These are phyloP conservation scores for Cyberlindnera meyerae DNA, from an alignment of 805 yeast genomes.

Conservation along the genomic window DNA sequence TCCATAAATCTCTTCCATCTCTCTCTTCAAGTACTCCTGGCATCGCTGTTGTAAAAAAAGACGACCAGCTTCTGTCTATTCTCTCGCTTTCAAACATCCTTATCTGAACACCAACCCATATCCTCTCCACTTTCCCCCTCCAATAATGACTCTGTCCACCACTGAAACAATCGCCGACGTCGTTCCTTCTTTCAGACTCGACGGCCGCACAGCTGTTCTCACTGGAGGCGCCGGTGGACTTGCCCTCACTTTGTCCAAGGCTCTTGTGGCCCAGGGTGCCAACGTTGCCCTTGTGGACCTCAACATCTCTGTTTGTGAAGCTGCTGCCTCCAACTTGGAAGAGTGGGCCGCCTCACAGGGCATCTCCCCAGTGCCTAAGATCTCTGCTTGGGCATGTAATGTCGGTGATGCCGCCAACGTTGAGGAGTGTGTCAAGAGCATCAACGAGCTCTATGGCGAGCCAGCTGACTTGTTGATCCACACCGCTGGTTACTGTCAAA, in stretches of 20 bases:
- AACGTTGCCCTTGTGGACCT: constrained; percentile 69
- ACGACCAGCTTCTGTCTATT: too few relatives aligned
- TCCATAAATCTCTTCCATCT: too few relatives aligned
- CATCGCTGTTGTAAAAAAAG: too few relatives aligned
- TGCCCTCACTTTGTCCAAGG: constrained; percentile 59
- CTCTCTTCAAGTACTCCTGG: too few relatives aligned
- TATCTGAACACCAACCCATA: too few relatives aligned
- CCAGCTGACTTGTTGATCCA: constrained; percentile 64
- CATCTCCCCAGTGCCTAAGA: constrained; percentile 28
- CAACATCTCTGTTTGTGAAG: constrained; percentile 53
- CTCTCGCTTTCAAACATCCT: too few relatives aligned
- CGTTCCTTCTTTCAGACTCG: constrained; percentile 61
- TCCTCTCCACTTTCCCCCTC: too few relatives aligned
- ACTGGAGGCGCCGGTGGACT: constrained; percentile 85
- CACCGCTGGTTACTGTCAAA: constrained; percentile 84
- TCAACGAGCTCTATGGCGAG: constrained; percentile 53
- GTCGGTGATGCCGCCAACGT: constrained; percentile 62
- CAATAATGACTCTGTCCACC: constrained; percentile 7
- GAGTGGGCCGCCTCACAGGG: constrained; percentile 42
- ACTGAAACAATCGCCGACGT: constrained; percentile 20
- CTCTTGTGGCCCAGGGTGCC: constrained; percentile 72
- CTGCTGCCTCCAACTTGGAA: constrained; percentile 45
- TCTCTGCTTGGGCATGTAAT: constrained; percentile 69
- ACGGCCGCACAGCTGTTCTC: constrained; percentile 64
- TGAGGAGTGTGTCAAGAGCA: constrained; percentile 46